Base-by-base conservation (phyloP, 2,329 filamentous ascomycete species). In the Phoma sp. region DNA sequence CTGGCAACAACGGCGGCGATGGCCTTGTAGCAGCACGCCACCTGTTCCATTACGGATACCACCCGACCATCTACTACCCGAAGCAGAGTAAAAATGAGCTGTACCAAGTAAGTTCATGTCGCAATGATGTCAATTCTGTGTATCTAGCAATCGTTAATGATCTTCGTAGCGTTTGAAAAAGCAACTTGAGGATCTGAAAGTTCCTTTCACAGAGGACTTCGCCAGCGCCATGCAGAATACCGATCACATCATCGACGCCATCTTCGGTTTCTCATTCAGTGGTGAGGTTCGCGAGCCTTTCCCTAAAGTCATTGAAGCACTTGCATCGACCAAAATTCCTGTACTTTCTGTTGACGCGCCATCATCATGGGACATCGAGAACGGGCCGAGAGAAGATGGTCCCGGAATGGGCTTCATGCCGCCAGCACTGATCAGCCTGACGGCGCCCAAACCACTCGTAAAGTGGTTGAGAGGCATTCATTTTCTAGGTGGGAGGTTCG, bases 241-340 rank as follows among this genome's bases (percentile, higher is more conserved):
- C 2, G 89, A 97, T 70, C 89, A 96, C 62, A 78, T 99, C 47
- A 80, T 99, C 54, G 95, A 99, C 75, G 91, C 95, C 8, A 91
- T 99, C 58, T 99, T 99, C 71, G 92, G 91, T 7, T 99, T 99
- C 79, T 95, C 89, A 57, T 99, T 99, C 78, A 88, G 87, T 1
- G 93, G 93, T 6, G 88, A 95, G 61, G 88, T 99, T 47, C 87
- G 95, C n/a, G 91, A 96, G 61, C 95, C 95, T 1, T 99, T 98
- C 70, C 87, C 88, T 0, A 82, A 82, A 0, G 89, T 97, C 11
- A 96, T 99, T 64, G 79, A 83, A 57, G 86, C 89, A 7, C 81
- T 99, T 33, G 85, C 91, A 63, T 82, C 87, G 37, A 89, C 89
- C 4, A 82, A 82, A 24, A 69, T 95, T 7, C 90, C 92, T 0